Base-by-base conservation (phyloP, 208 protist genomes). In the Trypanosomatidae sp. region DNA sequence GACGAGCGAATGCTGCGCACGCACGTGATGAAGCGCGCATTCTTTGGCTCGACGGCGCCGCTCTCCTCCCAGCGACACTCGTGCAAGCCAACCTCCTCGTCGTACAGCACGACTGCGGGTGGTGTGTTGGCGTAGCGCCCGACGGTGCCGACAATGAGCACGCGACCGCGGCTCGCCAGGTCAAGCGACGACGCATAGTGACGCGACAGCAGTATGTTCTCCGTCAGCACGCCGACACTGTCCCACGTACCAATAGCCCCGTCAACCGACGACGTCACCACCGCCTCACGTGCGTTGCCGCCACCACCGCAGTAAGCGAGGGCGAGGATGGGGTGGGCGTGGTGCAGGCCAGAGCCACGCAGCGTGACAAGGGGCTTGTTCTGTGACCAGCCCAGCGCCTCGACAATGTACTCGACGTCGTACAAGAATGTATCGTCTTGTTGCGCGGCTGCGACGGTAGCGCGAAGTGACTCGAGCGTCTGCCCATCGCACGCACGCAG, bases 371-470 rank as follows among this genome's bases (percentile, higher is more conserved):
- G 21, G 10, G 66, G 61, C 48, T 86, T 88, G 56, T 74, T 87
- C 48, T 74, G 66, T 13, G 60, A 75, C 74, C 80, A 78, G 3
- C 84, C 84, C 27, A 92, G 71, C 1, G 70, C 61, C 40, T 88
- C 79, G 57, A 86, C 71, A 16, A 92, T 83, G 50, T 92, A 92
- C 48, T 92, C 78, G 24, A 88, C 75, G 43, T 92, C 84, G 56
- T 92, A 92, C 16, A 78, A 41, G 42, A 88, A 92, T 18, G 64
- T 61, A 33, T 88, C 79, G 40, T 86, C 76, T 39, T 79, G 57
- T 61, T 88, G 84, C 10, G 68, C 73, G 30, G 50, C 61, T 10
- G 49, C 62, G 13, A 87, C 58, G 16, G 76, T 66, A 8, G 19
- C 33, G 19, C 76, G 66, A 6, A 92, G 33, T 3, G 58, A 43